Evolutionary conservation across 495 filamentous ascomycete genomes (phyloP).

Genomic region (Annulohypoxylon stygium): DNA sequence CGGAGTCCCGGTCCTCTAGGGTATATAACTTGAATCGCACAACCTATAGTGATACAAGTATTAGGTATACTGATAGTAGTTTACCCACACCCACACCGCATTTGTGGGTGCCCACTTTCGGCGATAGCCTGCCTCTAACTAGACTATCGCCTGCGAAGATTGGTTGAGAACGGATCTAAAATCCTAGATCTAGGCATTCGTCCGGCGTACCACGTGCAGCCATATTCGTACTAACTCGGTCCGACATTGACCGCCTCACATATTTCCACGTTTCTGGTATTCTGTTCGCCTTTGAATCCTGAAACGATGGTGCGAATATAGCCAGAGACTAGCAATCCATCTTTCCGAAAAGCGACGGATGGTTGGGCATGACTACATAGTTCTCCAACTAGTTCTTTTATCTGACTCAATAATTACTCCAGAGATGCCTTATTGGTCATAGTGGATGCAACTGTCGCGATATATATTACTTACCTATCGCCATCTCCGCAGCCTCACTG

Average conservation of each 20-base stretch:
- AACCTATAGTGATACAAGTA: neutral
- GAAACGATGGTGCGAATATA: constrained; percentile 9
- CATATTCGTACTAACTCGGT: neutral
- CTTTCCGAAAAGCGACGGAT: constrained; percentile 12
- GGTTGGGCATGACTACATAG: neutral
- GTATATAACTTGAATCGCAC: constrained; percentile 8
- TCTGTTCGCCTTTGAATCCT: constrained; percentile 1
- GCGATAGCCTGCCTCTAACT: neutral
- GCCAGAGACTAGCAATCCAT: neutral
- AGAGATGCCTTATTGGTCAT: constrained; percentile 3
- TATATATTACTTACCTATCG: neutral
- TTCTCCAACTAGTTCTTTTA: neutral
- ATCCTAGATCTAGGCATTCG: neutral
- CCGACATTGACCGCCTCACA: constrained; percentile 8
- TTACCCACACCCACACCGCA: neutral
- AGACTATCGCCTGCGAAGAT: neutral
- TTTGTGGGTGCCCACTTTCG: neutral
- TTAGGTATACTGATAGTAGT: constrained; percentile 3
- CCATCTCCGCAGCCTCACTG: neutral
- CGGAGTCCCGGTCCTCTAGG: constrained; percentile 3
- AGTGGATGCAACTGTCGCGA: constrained; percentile 1
- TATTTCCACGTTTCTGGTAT: constrained; percentile 2
- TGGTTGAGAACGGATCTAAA: constrained; percentile 2
- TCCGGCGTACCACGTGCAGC: constrained; percentile 1
- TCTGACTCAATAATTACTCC: neutral